Conservation (phyloP, 106 monocot genomes). For the Dendrobium nobile region DNA sequence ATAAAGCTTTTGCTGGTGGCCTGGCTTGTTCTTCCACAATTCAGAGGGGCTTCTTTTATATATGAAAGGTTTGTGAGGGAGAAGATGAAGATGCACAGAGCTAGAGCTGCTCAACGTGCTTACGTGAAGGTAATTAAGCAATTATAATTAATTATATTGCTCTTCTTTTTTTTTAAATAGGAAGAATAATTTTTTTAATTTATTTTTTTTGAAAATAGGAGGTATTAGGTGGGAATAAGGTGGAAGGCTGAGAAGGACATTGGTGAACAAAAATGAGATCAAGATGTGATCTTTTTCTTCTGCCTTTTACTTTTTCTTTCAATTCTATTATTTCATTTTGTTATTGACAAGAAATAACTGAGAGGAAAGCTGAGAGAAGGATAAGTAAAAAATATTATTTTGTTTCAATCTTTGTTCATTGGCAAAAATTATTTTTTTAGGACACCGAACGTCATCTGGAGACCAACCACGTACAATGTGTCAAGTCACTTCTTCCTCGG, state of each 20-base stretch:
- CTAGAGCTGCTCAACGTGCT: conserved; percentile 16
- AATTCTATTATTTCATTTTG: no score
- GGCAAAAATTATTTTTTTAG: no score
- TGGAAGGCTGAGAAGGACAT: neutral
- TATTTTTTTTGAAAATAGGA: neutral
- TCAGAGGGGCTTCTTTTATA: conserved; percentile 80
- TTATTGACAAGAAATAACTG: no score
- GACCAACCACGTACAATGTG: no score
- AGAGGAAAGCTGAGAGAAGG: no score
- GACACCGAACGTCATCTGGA: no score
- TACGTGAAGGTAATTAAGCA: neutral
- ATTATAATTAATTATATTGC: conserved; percentile 4
- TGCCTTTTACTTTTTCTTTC: no score
- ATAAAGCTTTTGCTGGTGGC: conserved; percentile 64
- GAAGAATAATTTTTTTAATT: neutral
- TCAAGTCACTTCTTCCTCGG: no score
- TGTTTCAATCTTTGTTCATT: no score
- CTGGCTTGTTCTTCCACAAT: conserved; percentile 92
- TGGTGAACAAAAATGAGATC: neutral
- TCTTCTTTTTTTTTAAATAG: no score
- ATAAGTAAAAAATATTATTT: no score
- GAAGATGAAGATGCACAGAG: conserved; percentile 51
- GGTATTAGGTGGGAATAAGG: neutral
- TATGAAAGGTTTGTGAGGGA: conserved; percentile 86
- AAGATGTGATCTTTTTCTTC: no score